Conservation (phyloP, 2,329 filamentous ascomycete genomes). For the Ophiobolus disseminans region DNA sequence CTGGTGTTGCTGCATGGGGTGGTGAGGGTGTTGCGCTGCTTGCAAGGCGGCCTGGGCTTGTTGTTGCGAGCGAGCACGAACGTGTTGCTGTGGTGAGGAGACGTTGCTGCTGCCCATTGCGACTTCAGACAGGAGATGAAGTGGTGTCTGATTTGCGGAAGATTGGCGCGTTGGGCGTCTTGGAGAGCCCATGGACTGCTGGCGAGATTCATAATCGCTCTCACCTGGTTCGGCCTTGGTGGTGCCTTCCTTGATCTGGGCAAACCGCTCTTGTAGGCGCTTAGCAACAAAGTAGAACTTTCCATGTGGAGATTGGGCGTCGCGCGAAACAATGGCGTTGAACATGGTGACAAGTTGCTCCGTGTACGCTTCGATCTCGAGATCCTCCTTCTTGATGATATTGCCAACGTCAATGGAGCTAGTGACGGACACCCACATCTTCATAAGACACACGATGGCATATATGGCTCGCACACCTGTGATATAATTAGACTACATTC, state of each 20-base stretch:
- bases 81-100: constrained; percentile 19
- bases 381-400: constrained; percentile 56
- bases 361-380: constrained; percentile 57
- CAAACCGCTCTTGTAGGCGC: constrained; percentile 55
- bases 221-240: constrained; percentile 35
- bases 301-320: constrained; percentile 53
- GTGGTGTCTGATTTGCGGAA: constrained; percentile 45
- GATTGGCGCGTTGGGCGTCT: constrained; percentile 31
- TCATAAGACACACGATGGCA: constrained; percentile 65
- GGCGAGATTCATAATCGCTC: constrained; percentile 27
- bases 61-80: constrained; percentile 28
- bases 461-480: constrained; percentile 62
- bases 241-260: constrained; percentile 53
- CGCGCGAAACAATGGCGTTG: constrained; percentile 50
- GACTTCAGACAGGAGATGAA: constrained; percentile 51
- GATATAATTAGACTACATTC: constrained; percentile 20
- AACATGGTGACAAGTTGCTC: constrained; percentile 56
- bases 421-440: constrained; percentile 64
- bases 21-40: constrained; percentile 29
- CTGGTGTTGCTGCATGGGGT: constrained; percentile 27
- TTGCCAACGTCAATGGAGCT: constrained; percentile 58
- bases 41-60: constrained; percentile 33
- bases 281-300: constrained; percentile 58
- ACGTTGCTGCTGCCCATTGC: constrained; percentile 45
- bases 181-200: constrained; percentile 20